phyloP scores from a whole-genome alignment of 1,139 yeast genomes.

The Lodderomyces orthopsilosis region DNA sequence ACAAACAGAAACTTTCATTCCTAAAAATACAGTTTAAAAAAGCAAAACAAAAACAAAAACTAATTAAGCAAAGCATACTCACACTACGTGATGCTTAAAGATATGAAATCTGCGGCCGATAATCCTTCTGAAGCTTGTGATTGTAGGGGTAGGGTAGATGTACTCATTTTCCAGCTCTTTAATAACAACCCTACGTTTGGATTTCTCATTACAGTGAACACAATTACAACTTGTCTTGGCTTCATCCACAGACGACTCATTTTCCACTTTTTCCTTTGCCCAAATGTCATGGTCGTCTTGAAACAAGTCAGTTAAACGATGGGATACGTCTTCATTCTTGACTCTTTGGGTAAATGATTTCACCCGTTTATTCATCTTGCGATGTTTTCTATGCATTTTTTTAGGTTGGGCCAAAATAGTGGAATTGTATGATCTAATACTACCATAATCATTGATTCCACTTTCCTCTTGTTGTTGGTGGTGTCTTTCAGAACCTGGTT shows the following conservation, averaged over 20 bases:
- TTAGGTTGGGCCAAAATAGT: slow-evolving; percentile 1
- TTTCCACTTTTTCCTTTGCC: slow-evolving; percentile 1
- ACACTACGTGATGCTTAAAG: not conserved
- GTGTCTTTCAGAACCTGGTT: not conserved
- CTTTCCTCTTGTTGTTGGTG: not conserved
- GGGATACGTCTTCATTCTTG: slow-evolving; percentile 1
- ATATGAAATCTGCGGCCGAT: slow-evolving; percentile 2
- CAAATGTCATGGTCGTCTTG: slow-evolving; percentile 1
- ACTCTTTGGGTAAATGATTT: slow-evolving; percentile 3
- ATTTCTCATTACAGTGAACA: not conserved
- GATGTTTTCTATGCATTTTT: not conserved
- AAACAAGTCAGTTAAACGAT: slow-evolving; percentile 1
- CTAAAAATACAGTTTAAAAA: too few relatives aligned
- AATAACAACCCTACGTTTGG: slow-evolving; percentile 12
- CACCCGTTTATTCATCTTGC: slow-evolving; percentile 1
- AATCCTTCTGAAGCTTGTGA: slow-evolving; percentile 1
- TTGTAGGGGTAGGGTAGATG: slow-evolving; percentile 4
- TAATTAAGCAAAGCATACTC: not conserved
- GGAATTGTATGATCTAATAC: not conserved
- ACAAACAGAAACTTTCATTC: too few relatives aligned
- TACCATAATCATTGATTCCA: not conserved
- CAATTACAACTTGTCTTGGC: not conserved
- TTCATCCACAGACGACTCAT: not conserved
- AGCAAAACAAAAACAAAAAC: too few relatives aligned
- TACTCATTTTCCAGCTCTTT: slow-evolving; percentile 8